Evolutionary conservation across 495 filamentous ascomycete genomes (phyloP).

Genomic region (Hypoxylon cercidicola): DNA sequence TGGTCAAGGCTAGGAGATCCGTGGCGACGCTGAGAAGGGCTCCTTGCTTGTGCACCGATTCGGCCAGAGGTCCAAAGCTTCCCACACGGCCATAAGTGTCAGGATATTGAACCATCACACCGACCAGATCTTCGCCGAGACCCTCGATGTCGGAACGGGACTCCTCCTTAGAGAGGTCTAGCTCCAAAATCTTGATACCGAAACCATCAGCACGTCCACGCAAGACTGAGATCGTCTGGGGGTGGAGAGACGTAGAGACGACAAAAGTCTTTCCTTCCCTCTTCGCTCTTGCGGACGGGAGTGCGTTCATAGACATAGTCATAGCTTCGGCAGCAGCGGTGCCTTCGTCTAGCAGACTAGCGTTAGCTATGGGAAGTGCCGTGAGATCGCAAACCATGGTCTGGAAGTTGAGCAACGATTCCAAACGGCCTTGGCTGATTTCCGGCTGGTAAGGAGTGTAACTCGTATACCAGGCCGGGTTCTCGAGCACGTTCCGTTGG

Average conservation of each 20-base stretch:
- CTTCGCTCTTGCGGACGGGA: constrained; percentile 78
- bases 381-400: constrained; percentile 93
- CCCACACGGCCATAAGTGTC: constrained; percentile 86
- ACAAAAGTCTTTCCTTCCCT: constrained; percentile 81
- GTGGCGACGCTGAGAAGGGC: constrained; percentile 90
- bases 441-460: constrained; percentile 99
- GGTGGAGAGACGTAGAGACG: constrained; percentile 84
- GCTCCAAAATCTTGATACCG: constrained; percentile 79
- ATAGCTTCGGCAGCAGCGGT: constrained; percentile 97
- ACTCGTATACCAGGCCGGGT: constrained; percentile 97
- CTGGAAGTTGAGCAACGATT: constrained; percentile 97
- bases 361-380: constrained; percentile 89
- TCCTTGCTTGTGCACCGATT: constrained; percentile 80
- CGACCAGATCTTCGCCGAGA: constrained; percentile 84
- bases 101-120: constrained; percentile 94
- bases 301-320: constrained; percentile 87
- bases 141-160: constrained; percentile 71
- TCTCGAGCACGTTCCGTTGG: constrained; percentile 92
- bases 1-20: constrained; percentile 88
- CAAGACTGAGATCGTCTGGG: constrained; percentile 89
- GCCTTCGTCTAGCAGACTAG: constrained; percentile 91
- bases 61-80: constrained; percentile 77
- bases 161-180: constrained; percentile 72
- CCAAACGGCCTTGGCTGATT: constrained; percentile 93
- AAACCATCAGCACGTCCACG: constrained; percentile 92